Base-by-base conservation (phyloP, 139 green algal genomes). In the Spirogloea muscicola region DNA sequence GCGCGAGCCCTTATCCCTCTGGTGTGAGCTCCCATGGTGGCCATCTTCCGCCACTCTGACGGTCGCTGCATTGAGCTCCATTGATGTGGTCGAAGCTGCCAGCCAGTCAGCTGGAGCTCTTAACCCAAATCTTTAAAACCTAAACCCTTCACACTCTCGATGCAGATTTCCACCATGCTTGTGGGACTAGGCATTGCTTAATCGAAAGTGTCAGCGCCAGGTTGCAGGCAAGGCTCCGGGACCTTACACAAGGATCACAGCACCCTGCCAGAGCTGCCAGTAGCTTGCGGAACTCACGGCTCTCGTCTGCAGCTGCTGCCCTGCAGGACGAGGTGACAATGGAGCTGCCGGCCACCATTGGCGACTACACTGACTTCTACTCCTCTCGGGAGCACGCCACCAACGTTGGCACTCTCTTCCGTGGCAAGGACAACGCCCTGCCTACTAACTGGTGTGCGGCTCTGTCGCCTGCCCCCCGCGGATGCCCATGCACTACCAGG, bases 331-430 rank as follows among this genome's bases (percentile, higher is more conserved):
- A 86, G 1, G 92, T 90, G 0, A 39, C 25, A 1, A 92, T 96
- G 88, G 81, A 87, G 46, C 72, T 97, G 55, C 93, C 93, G 1
- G 82, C 82, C 0, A 4, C 25, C 5, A 88, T 97, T 33, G 89
- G 91, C 0, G 91, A 96, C 84, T 98, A 96, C 86, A 98, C 93
- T 1, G 93, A 98, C 85, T 98, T 98, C 58, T 98, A 96, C 77
- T 85, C 84, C 37, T 94, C 87, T 0, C 85, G 80, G 16, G 83
- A 96, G 64, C 93, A 98, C 74, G 93, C 93, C 37, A 86, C 82
- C 44, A 95, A 93, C 67, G 81, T 87, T 13, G 93, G 91, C 13
- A 18, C 63, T 39, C 88, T 98, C 84, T 96, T 97, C 68, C 77
- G 93, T 1, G 84, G 87, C 9, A 48, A 59, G 27, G 82, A 80